Base-by-base conservation (phyloP, 108 stramenopile genomes). In the Skeletonema potamos region DNA sequence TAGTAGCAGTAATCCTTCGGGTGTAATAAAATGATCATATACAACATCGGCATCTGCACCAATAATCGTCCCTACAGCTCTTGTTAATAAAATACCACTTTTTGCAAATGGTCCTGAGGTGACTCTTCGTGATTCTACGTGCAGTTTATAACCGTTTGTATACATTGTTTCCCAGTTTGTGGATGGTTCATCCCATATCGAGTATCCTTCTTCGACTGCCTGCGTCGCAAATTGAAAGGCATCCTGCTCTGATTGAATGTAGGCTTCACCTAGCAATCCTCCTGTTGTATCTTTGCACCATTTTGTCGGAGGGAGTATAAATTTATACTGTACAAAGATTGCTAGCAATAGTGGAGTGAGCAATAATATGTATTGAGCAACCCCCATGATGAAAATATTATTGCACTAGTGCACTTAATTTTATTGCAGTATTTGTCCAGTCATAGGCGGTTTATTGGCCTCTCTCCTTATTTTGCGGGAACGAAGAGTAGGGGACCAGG, bases 1-100 rank as follows among this genome's bases (percentile, higher is more conserved):
- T 54, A 54, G 51, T 5, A 54, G 51, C 6, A 54, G 51, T 54
- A 54, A 8, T 54, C 51, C 51, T 54, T 54, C 51, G 17, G 51
- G 51, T 22, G 51, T 54, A 54, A 54, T 54, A 8, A 54, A 54
- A 54, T 54, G 51, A 54, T 54, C 20, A 22, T 54, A 54, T 54
- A 54, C 8, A 8, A 8, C 20, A 6, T 54, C 51, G 9, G 51
- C 51, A 22, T 54, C 20, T 6, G 51, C 51, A 54, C 51, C 51
- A 1, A 20, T 22, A 54, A 54, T 54, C 18, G 51, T 54, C 20
- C 51, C 51, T 8, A 8, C 9, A 1, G 51, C 51, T 54, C 51
- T 54, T 22, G 51, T 54, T 54, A 54, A 6, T 54, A 54, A 54
- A 54, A 54, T 54, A 22, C 51, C 51, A 54, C 51, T 54, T 54